Base-by-base conservation (phyloP, 148 eudicot genomes). In the Suaeda aralocaspica region DNA sequence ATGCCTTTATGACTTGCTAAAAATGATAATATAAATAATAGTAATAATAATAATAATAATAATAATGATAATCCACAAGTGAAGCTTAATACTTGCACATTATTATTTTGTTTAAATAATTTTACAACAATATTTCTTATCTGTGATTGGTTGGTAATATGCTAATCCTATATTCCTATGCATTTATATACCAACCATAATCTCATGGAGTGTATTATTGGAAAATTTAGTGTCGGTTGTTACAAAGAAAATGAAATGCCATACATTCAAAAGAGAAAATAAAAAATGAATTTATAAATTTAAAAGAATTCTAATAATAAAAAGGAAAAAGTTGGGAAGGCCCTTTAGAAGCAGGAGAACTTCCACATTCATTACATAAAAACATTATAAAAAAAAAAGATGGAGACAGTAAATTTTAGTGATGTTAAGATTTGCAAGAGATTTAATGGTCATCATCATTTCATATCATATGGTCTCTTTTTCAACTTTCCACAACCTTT, bases 381-480 rank as follows among this genome's bases (percentile, higher is more conserved):
- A n/a, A n/a, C n/a, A n/a, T n/a, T n/a, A n/a, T n/a, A n/a, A n/a
- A n/a, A n/a, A n/a, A n/a, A 19, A 56, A 1, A 41, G 25, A 11
- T 36, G 64, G 34, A 48, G 26, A 55, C 25, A 19, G 30, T 26
- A 49, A 29, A 12, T 46, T 5, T 18, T 26, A 16, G 28, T 70
- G 57, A n/a, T 45, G 66, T 29, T 69, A 30, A 19, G 4, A 60
- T 48, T 15, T 63, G 68, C 41, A 64, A 36, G 39, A 64, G 0
- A 22, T 5, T 21, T n/a, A n/a, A 66, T 44, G 48, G 71, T 58
- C 66, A 45, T 67, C 63, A 74, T 66, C 72, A 74, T 67, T 53
- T 64, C 53, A 65, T 67, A 58, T 48, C 72, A 57, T 73, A 73
- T 45, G 68, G 31, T 50, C 64, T n/a, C n/a, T n/a, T n/a, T n/a